Evolutionary conservation across 2,329 filamentous ascomycete genomes (phyloP).

Genomic region (Bipolaris cookei): DNA sequence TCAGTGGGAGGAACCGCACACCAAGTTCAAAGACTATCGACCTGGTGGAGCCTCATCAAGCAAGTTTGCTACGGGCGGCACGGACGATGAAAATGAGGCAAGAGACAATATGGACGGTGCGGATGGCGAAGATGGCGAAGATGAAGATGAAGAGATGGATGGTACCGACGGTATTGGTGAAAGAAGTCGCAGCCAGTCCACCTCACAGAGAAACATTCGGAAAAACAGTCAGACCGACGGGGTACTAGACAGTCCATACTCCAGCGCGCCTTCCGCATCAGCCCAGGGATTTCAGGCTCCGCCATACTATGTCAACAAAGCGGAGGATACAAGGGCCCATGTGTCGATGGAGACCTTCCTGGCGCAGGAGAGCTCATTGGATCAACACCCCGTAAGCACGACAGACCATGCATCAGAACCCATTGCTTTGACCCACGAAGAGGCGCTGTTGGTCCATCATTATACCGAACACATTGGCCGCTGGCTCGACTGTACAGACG

Average conservation of each 20-base stretch:
- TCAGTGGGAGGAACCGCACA: constrained; percentile 38
- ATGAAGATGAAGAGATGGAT: constrained; percentile 1
- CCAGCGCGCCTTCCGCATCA: constrained; percentile 20
- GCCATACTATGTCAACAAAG: constrained; percentile 11
- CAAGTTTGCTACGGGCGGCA: constrained; percentile 13
- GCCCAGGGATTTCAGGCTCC: constrained; percentile 24
- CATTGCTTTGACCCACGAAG: constrained; percentile 26
- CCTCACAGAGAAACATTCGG: constrained; percentile 24
- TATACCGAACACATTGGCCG: constrained; percentile 40
- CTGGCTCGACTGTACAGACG: constrained; percentile 43
- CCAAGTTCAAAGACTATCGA: constrained; percentile 37
- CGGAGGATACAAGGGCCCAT: constrained; percentile 9
- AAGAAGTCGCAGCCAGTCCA: constrained; percentile 21
- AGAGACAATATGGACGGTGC: constrained; percentile 22
- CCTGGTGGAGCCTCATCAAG: constrained; percentile 27
- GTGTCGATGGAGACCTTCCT: constrained; percentile 23
- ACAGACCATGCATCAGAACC: constrained; percentile 11
- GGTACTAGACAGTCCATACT: constrained; percentile 14
- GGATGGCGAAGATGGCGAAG: constrained; percentile 11
- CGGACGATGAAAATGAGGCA: constrained; percentile 17
- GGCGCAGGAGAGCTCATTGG: constrained; percentile 1
- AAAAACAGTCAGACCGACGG: constrained; percentile 20
- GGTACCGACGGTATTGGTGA: constrained; percentile 8
- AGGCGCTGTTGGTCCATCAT: constrained; percentile 39
- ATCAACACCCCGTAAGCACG: not conserved